Base-by-base conservation (phyloP, 345 rosid genomes). In the Bruguiera sexangula region DNA sequence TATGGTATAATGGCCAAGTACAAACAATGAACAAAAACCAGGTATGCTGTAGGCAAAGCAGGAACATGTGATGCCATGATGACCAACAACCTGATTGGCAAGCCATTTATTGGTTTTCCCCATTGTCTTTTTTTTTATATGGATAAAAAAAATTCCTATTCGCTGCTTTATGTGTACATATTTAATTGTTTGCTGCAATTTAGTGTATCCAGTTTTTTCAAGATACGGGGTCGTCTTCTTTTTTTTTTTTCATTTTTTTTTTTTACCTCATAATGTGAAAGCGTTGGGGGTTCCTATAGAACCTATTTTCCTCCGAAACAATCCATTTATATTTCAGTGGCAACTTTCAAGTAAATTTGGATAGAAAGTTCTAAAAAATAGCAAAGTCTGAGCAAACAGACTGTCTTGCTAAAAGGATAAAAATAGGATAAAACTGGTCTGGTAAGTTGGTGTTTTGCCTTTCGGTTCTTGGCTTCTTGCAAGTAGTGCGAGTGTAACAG, bases 31-130 rank as follows among this genome's bases (percentile, higher is more conserved):
- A 15, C 36, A 19, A 58, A 22, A 58, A 22, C 60, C 13, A 54
- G 13, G 68, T 6, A 70, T 27, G 67, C 62, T 39, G 65, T 11
- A 54, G 31, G 55, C n/a, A 51, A 31, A 6, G 16, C 21, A 32
- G 22, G 24, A 34, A 24, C 52, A 70, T 48, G 26, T 51, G 67
- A 29, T 51, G 19, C 66, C 66, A 52, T 18, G 54, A 50, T 60
- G 24, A 6, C 22, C 66, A 50, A 15, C 67, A 6, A 13, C 37
- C 68, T 52, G 10, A 4, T 16, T n/a, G 34, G 11, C 67, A 19
- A 26, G n/a, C 34, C 19, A 37, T 32, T 53, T 2, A 18, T 5
- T 34, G 32, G 27, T 18, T 26, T 29, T 53, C 6, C 37, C 19
- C n/a, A 6, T 34, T 1, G 9, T 32, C 0, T 43, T 29, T 22